Conservation (phyloP, 768 basidiomycete species). For the Amanita muscaria region DNA sequence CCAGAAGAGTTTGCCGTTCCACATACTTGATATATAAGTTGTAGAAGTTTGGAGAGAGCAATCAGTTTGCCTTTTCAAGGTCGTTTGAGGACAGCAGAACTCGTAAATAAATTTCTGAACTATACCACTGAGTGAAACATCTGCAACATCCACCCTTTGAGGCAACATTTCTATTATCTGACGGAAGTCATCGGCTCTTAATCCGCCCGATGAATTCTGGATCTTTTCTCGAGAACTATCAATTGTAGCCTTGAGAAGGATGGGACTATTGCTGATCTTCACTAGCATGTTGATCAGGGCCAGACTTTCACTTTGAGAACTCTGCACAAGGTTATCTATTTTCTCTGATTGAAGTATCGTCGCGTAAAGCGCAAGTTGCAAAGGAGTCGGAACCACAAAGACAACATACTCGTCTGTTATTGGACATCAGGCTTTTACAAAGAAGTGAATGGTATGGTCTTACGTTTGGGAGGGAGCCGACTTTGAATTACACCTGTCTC, state of each 20-base stretch:
- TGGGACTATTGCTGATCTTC: slow-evolving; percentile 91
- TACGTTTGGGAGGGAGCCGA: slow-evolving; percentile 89
- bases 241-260: slow-evolving; percentile 72
- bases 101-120: background rate
- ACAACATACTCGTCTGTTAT: slow-evolving; percentile 90
- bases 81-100: background rate
- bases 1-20: background rate
- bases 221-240: slow-evolving; percentile 45
- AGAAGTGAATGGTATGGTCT: slow-evolving; percentile 17
- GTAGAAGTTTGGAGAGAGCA: slow-evolving; percentile 57
- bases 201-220: background rate
- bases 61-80: slow-evolving; percentile 57
- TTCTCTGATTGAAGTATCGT: slow-evolving; percentile 67
- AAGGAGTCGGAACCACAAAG: slow-evolving; percentile 81
- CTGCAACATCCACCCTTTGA: slow-evolving; percentile 48
- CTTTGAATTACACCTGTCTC: slow-evolving; percentile 76
- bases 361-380: slow-evolving; percentile 75
- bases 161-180: slow-evolving; percentile 47
- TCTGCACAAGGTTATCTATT: slow-evolving; percentile 58
- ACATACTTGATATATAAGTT: slow-evolving; percentile 46
- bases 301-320: slow-evolving; percentile 68
- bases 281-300: slow-evolving; percentile 73
- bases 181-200: slow-evolving; percentile 23
- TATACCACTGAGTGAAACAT: slow-evolving; percentile 75
- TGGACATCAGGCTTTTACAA: background rate